Evolutionary conservation across 495 filamentous ascomycete species (phyloP).

Genomic region (Diplogelasinospora grovesii): DNA sequence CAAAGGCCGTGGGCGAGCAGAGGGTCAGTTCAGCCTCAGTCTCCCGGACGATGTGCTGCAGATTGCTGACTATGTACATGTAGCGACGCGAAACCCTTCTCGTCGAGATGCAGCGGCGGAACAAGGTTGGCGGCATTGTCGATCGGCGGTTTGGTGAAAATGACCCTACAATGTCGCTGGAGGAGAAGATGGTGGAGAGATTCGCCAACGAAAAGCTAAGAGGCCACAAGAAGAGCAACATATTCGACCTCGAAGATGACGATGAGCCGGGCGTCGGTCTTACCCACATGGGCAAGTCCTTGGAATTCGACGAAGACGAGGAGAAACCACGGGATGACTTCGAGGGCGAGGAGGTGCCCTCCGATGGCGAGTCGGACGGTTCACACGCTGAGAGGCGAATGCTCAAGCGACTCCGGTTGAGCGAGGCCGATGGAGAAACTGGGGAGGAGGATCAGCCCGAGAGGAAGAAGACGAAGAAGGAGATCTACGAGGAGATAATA

Average conservation of each 20-base stretch:
- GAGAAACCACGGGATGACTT: conserved; percentile 67
- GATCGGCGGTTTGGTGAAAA: conserved; percentile 95
- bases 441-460: conserved; percentile 53
- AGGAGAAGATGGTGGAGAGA: conserved; percentile 86
- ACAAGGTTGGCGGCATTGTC: conserved; percentile 86
- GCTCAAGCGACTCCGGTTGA: conserved; percentile 54
- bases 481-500: conserved; percentile 96
- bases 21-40: conserved; percentile 50
- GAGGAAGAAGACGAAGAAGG: conserved; percentile 84
- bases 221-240: conserved; percentile 58
- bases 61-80: conserved; percentile 2
- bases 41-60: too few species aligned
- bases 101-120: conserved; percentile 74
- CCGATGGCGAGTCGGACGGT: conserved; percentile 41
- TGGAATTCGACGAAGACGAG: conserved; percentile 44
- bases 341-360: conserved; percentile 51
- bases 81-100: conserved; percentile 74
- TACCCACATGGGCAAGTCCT: conserved; percentile 74
- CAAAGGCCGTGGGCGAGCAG: conserved; percentile 83
- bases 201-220: conserved; percentile 79
- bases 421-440: conserved; percentile 32
- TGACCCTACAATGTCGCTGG: conserved; percentile 85
- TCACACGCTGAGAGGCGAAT: conserved; percentile 39
- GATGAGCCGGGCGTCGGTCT: conserved; percentile 65
- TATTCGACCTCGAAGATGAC: conserved; percentile 90